A percentile compares a stretch with the other conserved stretches of the same genome.
These are phyloP conservation scores for Teratosphaeria gauchensis DNA, from an alignment of 2,329 filamentous ascomycete genomes.

Conservation along the genomic window DNA sequence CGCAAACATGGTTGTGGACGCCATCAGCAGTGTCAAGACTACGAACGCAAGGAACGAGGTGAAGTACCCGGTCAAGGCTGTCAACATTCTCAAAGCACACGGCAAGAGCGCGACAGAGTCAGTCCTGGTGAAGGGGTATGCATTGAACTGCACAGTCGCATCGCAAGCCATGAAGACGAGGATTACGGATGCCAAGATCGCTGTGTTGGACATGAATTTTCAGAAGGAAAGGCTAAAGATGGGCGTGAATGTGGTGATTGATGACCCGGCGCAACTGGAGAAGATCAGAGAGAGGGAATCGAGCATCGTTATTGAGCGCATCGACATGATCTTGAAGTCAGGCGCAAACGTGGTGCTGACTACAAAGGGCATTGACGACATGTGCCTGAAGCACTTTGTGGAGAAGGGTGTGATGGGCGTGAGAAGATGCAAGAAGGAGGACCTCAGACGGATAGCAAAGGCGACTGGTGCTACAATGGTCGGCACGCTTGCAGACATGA, in stretches of 20 bases:
- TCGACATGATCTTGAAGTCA: conserved; percentile 96
- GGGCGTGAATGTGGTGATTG: conserved; percentile 94
- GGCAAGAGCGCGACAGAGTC: conserved; percentile 88
- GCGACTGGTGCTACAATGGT: conserved; percentile 90
- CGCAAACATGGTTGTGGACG: conserved; percentile 92
- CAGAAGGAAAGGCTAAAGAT: conserved; percentile 99
- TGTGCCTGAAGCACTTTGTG: conserved; percentile 87
- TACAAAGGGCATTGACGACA: conserved; percentile 96
- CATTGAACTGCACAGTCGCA: conserved; percentile 95
- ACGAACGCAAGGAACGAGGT: conserved; percentile 81
- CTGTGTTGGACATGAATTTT: conserved; percentile 92
- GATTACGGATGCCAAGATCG: conserved; percentile 90
- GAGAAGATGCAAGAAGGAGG: conserved; percentile 96
- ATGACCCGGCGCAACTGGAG: conserved; percentile 93
- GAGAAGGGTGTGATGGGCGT: conserved; percentile 95
- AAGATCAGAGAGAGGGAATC: conserved; percentile 91
- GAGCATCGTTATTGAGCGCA: conserved; percentile 83
- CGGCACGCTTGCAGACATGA: conserved; percentile 87
- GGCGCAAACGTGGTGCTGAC: conserved; percentile 94
- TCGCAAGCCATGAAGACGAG: conserved; percentile 96
- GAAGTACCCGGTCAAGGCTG: conserved; percentile 98
- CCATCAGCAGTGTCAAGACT: conserved; percentile 87
- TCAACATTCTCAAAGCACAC: conserved; percentile 97
- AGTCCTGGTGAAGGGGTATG: conserved; percentile 87
- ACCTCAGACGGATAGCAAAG: conserved; percentile 87